Conservation (phyloP, 352 stramenopile genomes). For the Phytophthora multivora region DNA sequence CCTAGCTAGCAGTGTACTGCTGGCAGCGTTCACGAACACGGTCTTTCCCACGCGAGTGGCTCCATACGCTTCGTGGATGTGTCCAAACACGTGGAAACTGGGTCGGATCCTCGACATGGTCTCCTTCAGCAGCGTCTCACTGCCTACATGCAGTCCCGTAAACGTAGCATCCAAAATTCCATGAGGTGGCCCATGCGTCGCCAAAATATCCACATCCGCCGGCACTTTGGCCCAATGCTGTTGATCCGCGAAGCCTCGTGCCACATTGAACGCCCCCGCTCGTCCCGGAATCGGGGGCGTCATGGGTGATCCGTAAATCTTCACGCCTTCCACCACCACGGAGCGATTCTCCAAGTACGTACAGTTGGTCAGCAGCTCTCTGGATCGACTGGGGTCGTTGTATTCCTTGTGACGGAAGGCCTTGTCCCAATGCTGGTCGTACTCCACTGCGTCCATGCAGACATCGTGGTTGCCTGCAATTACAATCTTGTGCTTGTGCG, state of each 20-base stretch:
- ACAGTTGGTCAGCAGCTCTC: slow-evolving; percentile 66
- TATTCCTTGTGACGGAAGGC: slow-evolving; percentile 60
- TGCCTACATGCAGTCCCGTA: slow-evolving; percentile 70
- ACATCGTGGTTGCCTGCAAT: slow-evolving; percentile 86
- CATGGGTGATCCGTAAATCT: slow-evolving; percentile 83
- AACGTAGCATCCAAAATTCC: slow-evolving; percentile 83
- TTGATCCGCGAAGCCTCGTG: slow-evolving; percentile 60
- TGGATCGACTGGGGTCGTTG: slow-evolving; percentile 62
- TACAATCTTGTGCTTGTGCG: slow-evolving; percentile 79
- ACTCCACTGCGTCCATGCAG: slow-evolving; percentile 74
- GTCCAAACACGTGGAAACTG: slow-evolving; percentile 90
- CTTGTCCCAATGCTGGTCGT: slow-evolving; percentile 68
- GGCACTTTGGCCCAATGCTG: slow-evolving; percentile 79
- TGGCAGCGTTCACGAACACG: slow-evolving; percentile 90
- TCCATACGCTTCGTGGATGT: slow-evolving; percentile 93
- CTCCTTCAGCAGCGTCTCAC: slow-evolving; percentile 80
- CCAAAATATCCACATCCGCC: slow-evolving; percentile 81
- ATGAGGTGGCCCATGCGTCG: slow-evolving; percentile 90
- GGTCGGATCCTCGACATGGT: slow-evolving; percentile 82
- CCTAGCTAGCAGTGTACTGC: slow-evolving; percentile 63
- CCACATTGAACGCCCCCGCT: slow-evolving; percentile 76
- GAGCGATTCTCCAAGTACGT: slow-evolving; percentile 81
- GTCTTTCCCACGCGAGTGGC: slow-evolving; percentile 75
- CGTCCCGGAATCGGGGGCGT: slow-evolving; percentile 69
- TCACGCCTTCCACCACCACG: slow-evolving; percentile 69